Evolutionary conservation across 2,329 filamentous ascomycete species (phyloP), one percentile per base, ranked within the genome.

Genomic region (Cadophora malorum): DNA sequence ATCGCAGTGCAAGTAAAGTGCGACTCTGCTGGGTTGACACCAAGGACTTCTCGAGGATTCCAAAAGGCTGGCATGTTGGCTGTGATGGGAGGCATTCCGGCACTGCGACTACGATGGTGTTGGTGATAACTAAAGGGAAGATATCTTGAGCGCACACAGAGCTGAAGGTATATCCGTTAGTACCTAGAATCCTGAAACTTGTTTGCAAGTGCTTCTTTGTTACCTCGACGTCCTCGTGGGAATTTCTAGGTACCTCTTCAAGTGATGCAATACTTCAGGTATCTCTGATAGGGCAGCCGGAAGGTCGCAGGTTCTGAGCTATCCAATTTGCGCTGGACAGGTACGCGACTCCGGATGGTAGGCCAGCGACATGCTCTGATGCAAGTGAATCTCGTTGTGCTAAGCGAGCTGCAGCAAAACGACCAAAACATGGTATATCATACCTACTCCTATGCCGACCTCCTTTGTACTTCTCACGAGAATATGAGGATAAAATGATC

Each of bases 1-100:
- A 31, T 28, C 7, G 59, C 41, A 5, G 59, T 62, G 28, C 59
- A 62, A 10, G 25, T 28, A 23, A 62, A 62, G 41, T 28, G 14
- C 12, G 25, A 21, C 23, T 47, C 38, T 1, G 41, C 49, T 31
- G 41, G 38, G 59, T 50, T 25, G 59, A 35, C 4, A 4, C 16
- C 41, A 21, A 62, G 41, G 25, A 62, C 33, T 4, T 9, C 9
- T 31, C 41, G 8, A 25, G 59, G 59, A n/a, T 50, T 28, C 59
- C 59, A 62, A 23, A 33, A 50, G 6, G 23, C 21, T 16, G 58
- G 38, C 41, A 61, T 61, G 10, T 7, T 33, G 23, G 47, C 23
- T 31, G 14, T 33, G 31, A 21, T 23, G 19, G 31, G 4, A 10
- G 31, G 31, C 19, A 9, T 58, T 14, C 4, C 12, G 9, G n/a